A percentile compares a stretch with the other conserved stretches of the same genome.
Evolutionary conservation across 257 asterid species (phyloP).

Genomic region (Plantago major): DNA sequence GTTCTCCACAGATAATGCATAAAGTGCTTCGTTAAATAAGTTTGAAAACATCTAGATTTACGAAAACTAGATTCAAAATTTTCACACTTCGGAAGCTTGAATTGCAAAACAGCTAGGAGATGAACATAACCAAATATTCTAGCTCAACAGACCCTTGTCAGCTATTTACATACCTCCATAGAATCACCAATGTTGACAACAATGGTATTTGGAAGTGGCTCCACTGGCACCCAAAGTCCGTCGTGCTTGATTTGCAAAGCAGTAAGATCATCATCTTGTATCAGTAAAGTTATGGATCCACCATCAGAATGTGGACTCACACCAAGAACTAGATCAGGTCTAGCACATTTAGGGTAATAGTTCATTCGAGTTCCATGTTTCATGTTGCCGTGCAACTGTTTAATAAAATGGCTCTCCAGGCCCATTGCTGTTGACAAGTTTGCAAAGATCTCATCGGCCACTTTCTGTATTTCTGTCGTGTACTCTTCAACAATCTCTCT

Average conservation of each 20-base stretch:
- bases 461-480: conserved; percentile 27
- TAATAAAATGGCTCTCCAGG: conserved; percentile 20
- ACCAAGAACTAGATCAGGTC: conserved; percentile 44
- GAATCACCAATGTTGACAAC: conserved; percentile 43
- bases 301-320: conserved; percentile 43
- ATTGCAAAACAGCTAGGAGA: too few species aligned
- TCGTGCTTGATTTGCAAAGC: conserved; percentile 37
- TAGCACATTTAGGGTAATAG: conserved; percentile 36
- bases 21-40: too few species aligned
- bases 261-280: conserved; percentile 31
- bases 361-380: conserved; percentile 35
- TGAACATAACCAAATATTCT: too few species aligned
- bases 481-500: conserved; percentile 41
- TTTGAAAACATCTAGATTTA: too few species aligned
- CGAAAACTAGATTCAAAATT: too few species aligned
- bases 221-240: conserved; percentile 36
- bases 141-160: neutral
- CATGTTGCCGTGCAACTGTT: conserved; percentile 27
- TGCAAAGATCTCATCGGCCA: conserved; percentile 26
- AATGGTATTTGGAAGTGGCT: conserved; percentile 36
- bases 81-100: too few species aligned
- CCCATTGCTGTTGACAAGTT: conserved; percentile 40
- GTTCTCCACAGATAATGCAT: too few species aligned
- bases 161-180: conserved; percentile 26
- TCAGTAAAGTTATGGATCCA: conserved; percentile 32